These are phyloP conservation scores for Colletotrichum tabaci DNA, from an alignment of 2,329 filamentous ascomycete genomes.

Conservation along the genomic window DNA sequence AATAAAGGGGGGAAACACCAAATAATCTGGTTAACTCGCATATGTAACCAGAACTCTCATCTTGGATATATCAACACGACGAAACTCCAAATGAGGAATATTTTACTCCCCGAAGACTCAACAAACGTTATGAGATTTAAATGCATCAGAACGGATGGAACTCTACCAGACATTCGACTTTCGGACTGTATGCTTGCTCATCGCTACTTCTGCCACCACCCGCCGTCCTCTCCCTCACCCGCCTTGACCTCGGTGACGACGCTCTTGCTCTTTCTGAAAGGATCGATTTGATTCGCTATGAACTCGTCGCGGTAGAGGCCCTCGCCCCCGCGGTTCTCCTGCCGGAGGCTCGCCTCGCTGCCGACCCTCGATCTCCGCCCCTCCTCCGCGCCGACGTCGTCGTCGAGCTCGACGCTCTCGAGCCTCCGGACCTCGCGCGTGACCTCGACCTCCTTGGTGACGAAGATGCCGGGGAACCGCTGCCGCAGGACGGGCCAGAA, in stretches of 20 bases:
- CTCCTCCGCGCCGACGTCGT: slow-evolving; percentile 33
- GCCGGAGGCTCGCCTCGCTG: slow-evolving; percentile 41
- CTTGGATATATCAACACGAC: too few relatives aligned
- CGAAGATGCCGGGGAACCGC: slow-evolving; percentile 36
- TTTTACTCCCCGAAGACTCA: too few relatives aligned
- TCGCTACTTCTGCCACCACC: slow-evolving; percentile 23
- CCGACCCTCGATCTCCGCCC: slow-evolving; percentile 32
- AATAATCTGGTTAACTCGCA: too few relatives aligned
- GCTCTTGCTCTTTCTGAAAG: slow-evolving; percentile 25
- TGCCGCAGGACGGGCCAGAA: slow-evolving; percentile 77
- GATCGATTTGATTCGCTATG: slow-evolving; percentile 26
- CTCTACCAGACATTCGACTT: too few relatives aligned
- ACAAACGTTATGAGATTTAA: too few relatives aligned
- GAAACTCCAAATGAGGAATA: too few relatives aligned
- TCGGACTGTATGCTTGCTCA: neutral
- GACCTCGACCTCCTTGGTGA: slow-evolving; percentile 38
- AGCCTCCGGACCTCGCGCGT: slow-evolving; percentile 29
- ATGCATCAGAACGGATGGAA: neutral
- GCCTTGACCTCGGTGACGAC: slow-evolving; percentile 31
- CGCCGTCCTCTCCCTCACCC: neutral
- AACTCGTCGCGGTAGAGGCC: slow-evolving; percentile 29
- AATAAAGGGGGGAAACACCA: too few relatives aligned
- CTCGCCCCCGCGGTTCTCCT: slow-evolving; percentile 1
- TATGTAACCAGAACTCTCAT: too few relatives aligned
- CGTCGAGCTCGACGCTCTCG: slow-evolving; percentile 34